Conservation (phyloP, 441 rosid genomes). For the Lepidium campestre region DNA sequence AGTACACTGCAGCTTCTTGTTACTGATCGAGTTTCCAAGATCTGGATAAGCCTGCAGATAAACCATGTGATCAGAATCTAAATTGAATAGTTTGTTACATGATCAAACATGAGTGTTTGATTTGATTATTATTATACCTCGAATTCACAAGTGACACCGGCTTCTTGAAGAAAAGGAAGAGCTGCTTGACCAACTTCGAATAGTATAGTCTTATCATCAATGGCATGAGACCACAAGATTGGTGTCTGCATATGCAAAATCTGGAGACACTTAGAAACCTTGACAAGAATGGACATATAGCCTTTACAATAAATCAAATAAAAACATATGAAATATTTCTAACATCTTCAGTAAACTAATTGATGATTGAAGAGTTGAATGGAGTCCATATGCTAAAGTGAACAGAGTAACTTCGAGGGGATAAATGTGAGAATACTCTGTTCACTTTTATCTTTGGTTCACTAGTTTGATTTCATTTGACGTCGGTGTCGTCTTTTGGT, state of each 20-base stretch:
- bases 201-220: slow-evolving; percentile 61
- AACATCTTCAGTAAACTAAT: slow-evolving; percentile 47
- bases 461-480: neutral
- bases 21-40: slow-evolving; percentile 58
- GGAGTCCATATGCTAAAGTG: slow-evolving; percentile 90
- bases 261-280: neutral
- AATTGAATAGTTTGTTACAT: neutral
- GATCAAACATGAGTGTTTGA: neutral
- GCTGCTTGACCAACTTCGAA: slow-evolving; percentile 85
- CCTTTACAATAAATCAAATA: neutral
- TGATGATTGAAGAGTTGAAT: slow-evolving; percentile 49
- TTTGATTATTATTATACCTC: slow-evolving; percentile 40
- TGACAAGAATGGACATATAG: neutral
- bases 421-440: slow-evolving; percentile 53
- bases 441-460: neutral
- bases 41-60: slow-evolving; percentile 55
- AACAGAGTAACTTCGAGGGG: slow-evolving; percentile 89
- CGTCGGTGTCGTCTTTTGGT: neutral
- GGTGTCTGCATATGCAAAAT: slow-evolving; percentile 48
- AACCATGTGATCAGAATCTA: neutral
- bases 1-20: slow-evolving; percentile 47
- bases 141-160: slow-evolving; percentile 65
- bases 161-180: slow-evolving; percentile 66
- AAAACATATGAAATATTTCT: slow-evolving; percentile 42
- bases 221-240: slow-evolving; percentile 72